Evolutionary conservation across 208 protist genomes (phyloP), one percentile per base, ranked within the genome.

Genomic region (Blastocrithidia nonstop): DNA sequence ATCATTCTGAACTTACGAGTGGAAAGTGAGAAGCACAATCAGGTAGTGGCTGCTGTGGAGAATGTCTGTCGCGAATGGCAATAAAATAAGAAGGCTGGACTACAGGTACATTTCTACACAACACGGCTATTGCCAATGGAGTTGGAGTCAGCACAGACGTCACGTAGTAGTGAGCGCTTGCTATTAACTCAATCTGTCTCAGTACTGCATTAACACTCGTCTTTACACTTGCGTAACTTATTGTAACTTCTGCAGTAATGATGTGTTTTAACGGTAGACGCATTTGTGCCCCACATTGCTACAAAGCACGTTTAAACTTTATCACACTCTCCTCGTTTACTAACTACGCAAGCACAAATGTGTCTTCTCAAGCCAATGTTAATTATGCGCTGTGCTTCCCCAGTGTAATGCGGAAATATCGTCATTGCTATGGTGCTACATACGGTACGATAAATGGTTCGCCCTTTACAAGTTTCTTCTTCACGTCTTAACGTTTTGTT

Each of bases 81-180:
- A 42, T 24, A 41, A 89, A 79, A 57, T 69, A 89, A 17, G 42
- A 54, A 7, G 74, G 74, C 0, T 61, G 59, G 8, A 89, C 79
- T 35, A 89, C 66, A 27, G 64, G 64, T 6, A 54, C 54, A 8
- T 54, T 60, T 7, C 71, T 50, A 47, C 68, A 78, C n/a, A 89
- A 52, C 49, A 70, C 59, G 6, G 68, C 67, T 1, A 89, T 59
- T 17, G 69, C 58, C 21, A 57, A 66, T 13, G 67, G 56, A n/a
- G 71, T 68, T 7, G 68, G 64, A 45, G 60, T 61, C 21, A 79
- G 46, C 19, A 27, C 48, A 49, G 50, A 59, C 7, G 71, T 62
- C 16, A 67, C 52, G 9, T 61, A 26, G 16, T 65, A 55, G 37
- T 33, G 42, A 13, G 45, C 31, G 31, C 8, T 16, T 15, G 27